Conservation (phyloP, 129 eudicot genomes). For the Dittrichia graveolens region DNA sequence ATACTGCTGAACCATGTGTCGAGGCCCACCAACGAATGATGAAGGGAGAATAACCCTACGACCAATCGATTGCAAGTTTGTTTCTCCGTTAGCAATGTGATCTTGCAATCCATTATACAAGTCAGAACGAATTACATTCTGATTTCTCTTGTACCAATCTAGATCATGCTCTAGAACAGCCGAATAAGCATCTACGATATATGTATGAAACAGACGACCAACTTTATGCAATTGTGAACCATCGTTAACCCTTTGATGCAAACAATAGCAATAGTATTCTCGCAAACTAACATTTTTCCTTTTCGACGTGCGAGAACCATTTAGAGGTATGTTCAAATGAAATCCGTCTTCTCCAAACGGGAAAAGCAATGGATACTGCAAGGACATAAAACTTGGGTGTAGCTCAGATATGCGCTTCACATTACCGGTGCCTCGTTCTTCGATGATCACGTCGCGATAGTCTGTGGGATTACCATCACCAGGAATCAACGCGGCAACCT, state of each 20-base stretch:
- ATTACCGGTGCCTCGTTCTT: not conserved
- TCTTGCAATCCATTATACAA: constrained; percentile 11
- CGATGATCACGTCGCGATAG: not conserved
- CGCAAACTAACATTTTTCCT: not conserved
- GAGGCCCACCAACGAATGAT: not conserved
- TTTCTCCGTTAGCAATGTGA: not conserved
- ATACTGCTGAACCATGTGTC: constrained; percentile 4
- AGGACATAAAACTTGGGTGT: not conserved
- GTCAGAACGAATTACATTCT: not conserved
- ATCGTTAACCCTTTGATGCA: not conserved
- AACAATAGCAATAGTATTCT: constrained; percentile 2
- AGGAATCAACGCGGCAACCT: not conserved
- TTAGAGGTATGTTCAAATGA: not conserved
- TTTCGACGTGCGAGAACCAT: not conserved
- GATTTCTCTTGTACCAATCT: not conserved
- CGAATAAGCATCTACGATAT: not conserved
- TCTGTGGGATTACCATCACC: constrained; percentile 8
- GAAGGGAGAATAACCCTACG: not conserved
- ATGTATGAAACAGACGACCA: constrained; percentile 1
- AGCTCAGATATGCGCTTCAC: not conserved
- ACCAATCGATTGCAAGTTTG: not conserved
- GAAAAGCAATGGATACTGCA: not conserved
- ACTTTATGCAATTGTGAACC: not conserved
- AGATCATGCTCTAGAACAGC: not conserved
- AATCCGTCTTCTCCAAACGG: not conserved